Evolutionary conservation across 345 rosid species (phyloP).

Genomic region (Populus nigra): DNA sequence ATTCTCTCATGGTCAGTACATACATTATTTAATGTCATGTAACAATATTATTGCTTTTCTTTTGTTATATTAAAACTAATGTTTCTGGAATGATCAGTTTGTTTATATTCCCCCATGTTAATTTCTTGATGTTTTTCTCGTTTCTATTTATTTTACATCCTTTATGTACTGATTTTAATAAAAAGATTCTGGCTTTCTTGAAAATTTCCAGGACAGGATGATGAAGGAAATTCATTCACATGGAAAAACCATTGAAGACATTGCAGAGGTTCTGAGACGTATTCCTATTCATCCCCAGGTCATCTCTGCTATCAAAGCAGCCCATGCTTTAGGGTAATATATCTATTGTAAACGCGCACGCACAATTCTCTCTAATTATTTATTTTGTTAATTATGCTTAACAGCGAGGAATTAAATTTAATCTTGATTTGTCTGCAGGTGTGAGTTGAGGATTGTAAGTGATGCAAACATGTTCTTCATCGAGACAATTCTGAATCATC

Average conservation of each 20-base stretch:
- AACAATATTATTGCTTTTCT: too few relatives aligned
- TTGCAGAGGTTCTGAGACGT: slow-evolving; percentile 48
- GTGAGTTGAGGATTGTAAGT: slow-evolving; percentile 76
- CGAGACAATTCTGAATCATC: slow-evolving; percentile 65
- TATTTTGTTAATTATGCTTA: not conserved
- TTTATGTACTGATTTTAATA: too few relatives aligned
- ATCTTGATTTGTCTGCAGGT: slow-evolving; percentile 35
- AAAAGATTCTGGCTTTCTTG: not conserved
- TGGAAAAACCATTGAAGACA: slow-evolving; percentile 62
- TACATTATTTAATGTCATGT: not conserved
- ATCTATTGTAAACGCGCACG: not conserved
- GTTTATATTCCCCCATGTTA: too few relatives aligned
- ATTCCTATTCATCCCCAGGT: slow-evolving; percentile 64
- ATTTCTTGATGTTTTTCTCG: too few relatives aligned
- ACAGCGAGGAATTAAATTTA: too few relatives aligned
- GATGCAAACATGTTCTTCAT: slow-evolving; percentile 80
- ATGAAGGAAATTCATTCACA: slow-evolving; percentile 66
- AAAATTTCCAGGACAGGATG: slow-evolving; percentile 60
- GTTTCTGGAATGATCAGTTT: too few relatives aligned
- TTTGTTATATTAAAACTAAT: too few relatives aligned
- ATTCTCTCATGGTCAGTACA: slow-evolving; percentile 64
- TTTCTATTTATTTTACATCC: too few relatives aligned
- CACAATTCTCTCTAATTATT: not conserved
- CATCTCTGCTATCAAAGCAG: slow-evolving; percentile 69
- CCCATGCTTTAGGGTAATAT: slow-evolving; percentile 68